phyloP scores from a whole-genome alignment of 257 asterid genomes.

The Agastache rugosa region DNA sequence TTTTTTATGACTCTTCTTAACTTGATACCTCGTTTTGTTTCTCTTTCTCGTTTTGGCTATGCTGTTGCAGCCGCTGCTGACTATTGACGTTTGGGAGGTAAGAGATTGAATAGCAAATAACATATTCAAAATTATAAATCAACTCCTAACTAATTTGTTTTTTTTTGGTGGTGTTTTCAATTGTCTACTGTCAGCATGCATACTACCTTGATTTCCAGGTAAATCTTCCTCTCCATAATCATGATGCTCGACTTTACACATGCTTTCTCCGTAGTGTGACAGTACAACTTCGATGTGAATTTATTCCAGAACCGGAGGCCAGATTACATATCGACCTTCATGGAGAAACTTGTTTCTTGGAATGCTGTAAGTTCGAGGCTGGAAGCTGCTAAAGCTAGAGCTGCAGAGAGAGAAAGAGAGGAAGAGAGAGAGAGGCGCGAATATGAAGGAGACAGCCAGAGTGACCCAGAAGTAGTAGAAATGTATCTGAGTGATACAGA shows the following conservation, averaged over 20 bases:
- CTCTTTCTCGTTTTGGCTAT: slow-evolving; percentile 1
- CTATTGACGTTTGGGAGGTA: slow-evolving; percentile 99
- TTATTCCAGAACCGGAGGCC: slow-evolving; percentile 73
- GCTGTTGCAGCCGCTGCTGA: slow-evolving; percentile 86
- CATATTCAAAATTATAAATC: background rate
- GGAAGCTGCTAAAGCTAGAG: slow-evolving; percentile 75
- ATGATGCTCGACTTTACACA: background rate
- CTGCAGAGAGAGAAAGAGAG: slow-evolving; percentile 63
- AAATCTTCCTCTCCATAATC: slow-evolving; percentile 19
- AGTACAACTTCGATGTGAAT: slow-evolving; percentile 10
- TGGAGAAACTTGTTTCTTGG: slow-evolving; percentile 98
- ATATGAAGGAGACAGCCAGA: slow-evolving; percentile 43
- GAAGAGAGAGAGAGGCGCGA: slow-evolving; percentile 47
- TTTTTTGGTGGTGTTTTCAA: background rate
- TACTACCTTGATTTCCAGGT: slow-evolving; percentile 96
- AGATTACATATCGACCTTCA: slow-evolving; percentile 71
- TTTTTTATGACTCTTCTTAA: background rate
- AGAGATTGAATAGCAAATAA: slow-evolving; percentile 6
- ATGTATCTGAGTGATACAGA: slow-evolving; percentile 54
- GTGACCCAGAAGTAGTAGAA: slow-evolving; percentile 42
- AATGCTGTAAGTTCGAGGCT: slow-evolving; percentile 83
- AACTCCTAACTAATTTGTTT: background rate
- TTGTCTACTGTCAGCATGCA: slow-evolving; percentile 68
- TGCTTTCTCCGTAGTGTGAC: slow-evolving; percentile 8
- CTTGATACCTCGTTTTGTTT: slow-evolving; percentile 20